phyloP scores from a whole-genome alignment of 2,329 filamentous ascomycete species.

The Aspergillus persii region DNA sequence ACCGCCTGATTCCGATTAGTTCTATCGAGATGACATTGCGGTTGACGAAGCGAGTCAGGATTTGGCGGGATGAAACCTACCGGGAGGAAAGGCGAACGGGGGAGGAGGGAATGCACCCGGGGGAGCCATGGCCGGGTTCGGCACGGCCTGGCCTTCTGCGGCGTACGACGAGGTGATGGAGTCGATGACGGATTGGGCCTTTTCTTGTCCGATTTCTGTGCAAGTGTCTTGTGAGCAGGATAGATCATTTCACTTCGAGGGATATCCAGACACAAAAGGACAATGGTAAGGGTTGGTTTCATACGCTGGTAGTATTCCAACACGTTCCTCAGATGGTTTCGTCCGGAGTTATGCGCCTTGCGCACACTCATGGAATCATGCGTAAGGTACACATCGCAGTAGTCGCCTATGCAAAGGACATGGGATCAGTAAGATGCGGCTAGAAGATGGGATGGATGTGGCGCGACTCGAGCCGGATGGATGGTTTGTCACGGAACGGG shows the following conservation, averaged over 20 bases:
- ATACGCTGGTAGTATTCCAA: constrained; percentile 96
- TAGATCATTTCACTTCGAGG: not conserved
- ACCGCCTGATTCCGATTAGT: constrained; percentile 22
- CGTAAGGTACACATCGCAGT: constrained; percentile 99
- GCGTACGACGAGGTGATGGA: constrained; percentile 95
- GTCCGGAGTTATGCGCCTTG: constrained; percentile 94
- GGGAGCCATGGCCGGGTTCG: constrained; percentile 78
- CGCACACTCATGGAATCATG: constrained; percentile 99
- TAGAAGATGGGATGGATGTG: not conserved
- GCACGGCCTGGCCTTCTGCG: constrained; percentile 82
- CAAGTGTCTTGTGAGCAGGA: not conserved
- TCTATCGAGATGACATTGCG: not conserved
- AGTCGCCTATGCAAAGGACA: constrained; percentile 62
- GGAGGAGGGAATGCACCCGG: constrained; percentile 47
- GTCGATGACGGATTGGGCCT: constrained; percentile 97
- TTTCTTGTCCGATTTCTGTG: constrained; percentile 96
- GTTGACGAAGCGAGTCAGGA: too few species aligned
- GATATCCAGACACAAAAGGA: not conserved
- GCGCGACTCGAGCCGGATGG: not conserved
- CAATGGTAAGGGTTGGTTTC: constrained; percentile 10
- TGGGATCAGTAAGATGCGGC: constrained; percentile 4
- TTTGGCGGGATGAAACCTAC: constrained; percentile 36
- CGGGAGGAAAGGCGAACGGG: constrained; percentile 66
- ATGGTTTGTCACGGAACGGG: not conserved
- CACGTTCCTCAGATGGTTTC: constrained; percentile 96